These are phyloP conservation scores for Lavandula angustifolia DNA, from an alignment of 257 asterid genomes.

Conservation along the genomic window DNA sequence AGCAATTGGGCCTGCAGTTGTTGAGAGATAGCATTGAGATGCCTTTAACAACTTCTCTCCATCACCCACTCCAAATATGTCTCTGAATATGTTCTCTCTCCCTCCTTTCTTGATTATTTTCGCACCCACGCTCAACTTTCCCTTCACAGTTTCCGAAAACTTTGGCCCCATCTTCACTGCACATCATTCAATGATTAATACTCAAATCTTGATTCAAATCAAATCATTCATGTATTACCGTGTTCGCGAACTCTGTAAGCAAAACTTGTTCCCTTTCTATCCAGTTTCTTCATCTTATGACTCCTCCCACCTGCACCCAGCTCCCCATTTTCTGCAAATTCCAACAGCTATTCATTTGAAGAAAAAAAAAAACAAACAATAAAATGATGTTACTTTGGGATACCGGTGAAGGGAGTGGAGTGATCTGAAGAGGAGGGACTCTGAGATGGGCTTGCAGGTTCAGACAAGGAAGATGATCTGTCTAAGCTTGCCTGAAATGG, in stretches of 20 bases:
- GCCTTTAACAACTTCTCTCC: conserved; percentile 71
- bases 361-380: neutral
- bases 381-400: neutral
- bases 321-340: conserved; percentile 47
- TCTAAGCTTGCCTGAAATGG: conserved; percentile 38
- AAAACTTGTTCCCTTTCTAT: conserved; percentile 52
- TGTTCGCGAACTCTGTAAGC: conserved; percentile 73
- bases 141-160: conserved; percentile 76
- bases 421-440: conserved; percentile 51
- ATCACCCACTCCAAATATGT: conserved; percentile 48
- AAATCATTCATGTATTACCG: conserved; percentile 38
- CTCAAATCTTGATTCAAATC: neutral
- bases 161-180: conserved; percentile 70
- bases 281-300: conserved; percentile 39
- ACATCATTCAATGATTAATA: neutral
- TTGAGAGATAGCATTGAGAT: conserved; percentile 84
- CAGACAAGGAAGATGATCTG: conserved; percentile 46
- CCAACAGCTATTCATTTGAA: neutral
- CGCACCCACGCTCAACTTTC: conserved; percentile 76
- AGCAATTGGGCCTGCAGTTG: conserved; percentile 89
- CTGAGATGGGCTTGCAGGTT: conserved; percentile 33
- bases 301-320: conserved; percentile 17
- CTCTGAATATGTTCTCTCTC: conserved; percentile 63
- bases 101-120: conserved; percentile 74
- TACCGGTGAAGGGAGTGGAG: conserved; percentile 41